Evolutionary conservation across 1,139 yeast genomes (phyloP), one percentile per base, ranked within the genome.

Genomic region (Debaryomyces sp.): DNA sequence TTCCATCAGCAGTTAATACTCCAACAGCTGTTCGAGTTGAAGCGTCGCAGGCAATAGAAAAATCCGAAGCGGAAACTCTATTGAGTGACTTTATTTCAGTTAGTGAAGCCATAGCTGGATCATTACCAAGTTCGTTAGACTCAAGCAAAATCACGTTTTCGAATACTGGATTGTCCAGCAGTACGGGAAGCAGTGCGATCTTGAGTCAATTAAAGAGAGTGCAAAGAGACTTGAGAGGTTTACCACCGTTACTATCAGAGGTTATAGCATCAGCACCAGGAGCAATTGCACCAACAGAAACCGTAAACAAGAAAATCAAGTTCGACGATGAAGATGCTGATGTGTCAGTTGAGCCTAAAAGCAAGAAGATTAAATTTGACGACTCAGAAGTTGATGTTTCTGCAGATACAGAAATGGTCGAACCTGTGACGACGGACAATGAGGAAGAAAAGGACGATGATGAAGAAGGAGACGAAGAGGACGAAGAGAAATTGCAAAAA

Each of bases 211-310:
- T 87, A 57, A 77, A 73, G 59, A 74, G 94, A 56, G 74, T 86
- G 32, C 89, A 84, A 62, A 77, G 92, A 67, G 88, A 84, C 59
- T 78, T 87, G 57, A 73, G 88, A 61, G 94, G 94, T 2, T 77
- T 87, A 52, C 90, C 92, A 6, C 91, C 91, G 18, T 63, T 78
- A 52, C 67, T 65, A 48, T 63, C 68, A 6, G 75, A 68, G 44
- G 54, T 55, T 18, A 43, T 47, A 23, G 22, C 45, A 6, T 34
- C 48, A 5, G 43, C 32, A 21, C 38, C 27, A 13, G 43, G 21
- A 6, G 5, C 21, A 13, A 29, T 15, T 27, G 54, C 54, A 39
- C 51, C 56, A 37, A 56, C 56, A 42, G 62, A 57, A 37, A 53
- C 57, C 22, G 54, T 55, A 42, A 64, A 58, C 46, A 62, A 68